phyloP scores from a whole-genome alignment of 768 basidiomycete genomes.

The Kwoniella sp. region DNA sequence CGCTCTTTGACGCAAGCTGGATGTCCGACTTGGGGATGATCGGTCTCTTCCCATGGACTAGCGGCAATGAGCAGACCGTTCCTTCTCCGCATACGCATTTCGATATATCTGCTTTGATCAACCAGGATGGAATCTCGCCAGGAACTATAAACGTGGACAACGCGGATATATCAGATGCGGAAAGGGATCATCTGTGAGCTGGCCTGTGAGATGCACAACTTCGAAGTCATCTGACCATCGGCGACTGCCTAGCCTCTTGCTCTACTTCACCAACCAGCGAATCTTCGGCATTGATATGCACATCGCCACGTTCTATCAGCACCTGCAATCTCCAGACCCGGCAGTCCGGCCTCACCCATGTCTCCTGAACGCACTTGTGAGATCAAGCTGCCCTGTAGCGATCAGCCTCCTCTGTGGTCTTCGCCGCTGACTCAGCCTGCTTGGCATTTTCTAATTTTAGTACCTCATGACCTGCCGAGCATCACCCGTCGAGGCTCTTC shows the following conservation, averaged over 20 bases:
- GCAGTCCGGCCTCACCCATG: slow-evolving; percentile 23
- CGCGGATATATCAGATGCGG: slow-evolving; percentile 12
- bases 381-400: too few relatives aligned
- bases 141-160: neutral
- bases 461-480: slow-evolving; percentile 25
- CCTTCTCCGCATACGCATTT: slow-evolving; percentile 9
- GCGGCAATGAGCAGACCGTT: slow-evolving; percentile 9
- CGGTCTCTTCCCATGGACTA: slow-evolving; percentile 8
- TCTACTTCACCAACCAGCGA: slow-evolving; percentile 29
- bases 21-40: slow-evolving; percentile 3
- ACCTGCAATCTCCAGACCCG: slow-evolving; percentile 17
- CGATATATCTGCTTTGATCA: slow-evolving; percentile 6
- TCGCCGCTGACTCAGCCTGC: too few relatives aligned
- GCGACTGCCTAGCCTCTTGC: slow-evolving; percentile 18
- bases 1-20: slow-evolving; percentile 2
- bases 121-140: neutral
- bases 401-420: too few relatives aligned
- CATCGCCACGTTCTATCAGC: slow-evolving; percentile 25
- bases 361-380: slow-evolving; percentile 28
- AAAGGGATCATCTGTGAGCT: slow-evolving; percentile 29
- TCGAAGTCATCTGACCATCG: neutral
- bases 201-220: too few relatives aligned
- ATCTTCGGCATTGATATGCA: slow-evolving; percentile 31
- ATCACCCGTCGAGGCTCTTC: slow-evolving; percentile 15
- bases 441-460: slow-evolving; percentile 2